Evolutionary conservation across 148 eudicot species (phyloP), one percentile per base, ranked within the genome.

Genomic region (Rhododendron henanense): DNA sequence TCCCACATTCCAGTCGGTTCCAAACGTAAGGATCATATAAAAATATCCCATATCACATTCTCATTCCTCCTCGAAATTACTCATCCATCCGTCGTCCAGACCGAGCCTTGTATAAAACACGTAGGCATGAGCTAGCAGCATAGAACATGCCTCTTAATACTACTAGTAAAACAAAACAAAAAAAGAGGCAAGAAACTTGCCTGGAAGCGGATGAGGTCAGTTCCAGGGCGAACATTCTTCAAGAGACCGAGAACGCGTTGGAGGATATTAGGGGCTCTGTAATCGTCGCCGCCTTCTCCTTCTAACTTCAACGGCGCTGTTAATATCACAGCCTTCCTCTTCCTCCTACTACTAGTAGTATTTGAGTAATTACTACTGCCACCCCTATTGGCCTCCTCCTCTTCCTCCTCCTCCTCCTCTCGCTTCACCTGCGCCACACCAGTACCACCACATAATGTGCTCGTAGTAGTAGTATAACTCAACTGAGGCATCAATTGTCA

Each of bases 121-220:
- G 3, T 53, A 41, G 45, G 45, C 45, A 6, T 41, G 45, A 41
- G 45, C 45, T 41, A 41, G 44, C 13, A 47, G 50, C 50, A 55
- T 55, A 55, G 57, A 53, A 53, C 57, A 13, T 53, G 57, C 57
- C 57, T 13, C 16, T 53, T 53, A 35, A 35, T 35, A 35, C 37
- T 14, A 53, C 3, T 3, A 51, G 4, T 4, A 18, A 7, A 63
- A 23, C 18, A 63, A n/a, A 63, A n/a, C n/a, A 10, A 57, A 57
- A n/a, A 10, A 25, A 10, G 73, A 25, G 73, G 33, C 5, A 18
- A 16, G 18, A 8, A 44, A 84, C 85, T 76, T 87, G 83, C 96
- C 94, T 91, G 94, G 83, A 91, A 90, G 6, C 91, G 93, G 67
- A 91, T 93, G 89, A 95, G 96, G 73, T 95, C 98, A 15, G 98